Conservation (phyloP, 768 basidiomycete species). For the Boletus pseudopeckii region DNA sequence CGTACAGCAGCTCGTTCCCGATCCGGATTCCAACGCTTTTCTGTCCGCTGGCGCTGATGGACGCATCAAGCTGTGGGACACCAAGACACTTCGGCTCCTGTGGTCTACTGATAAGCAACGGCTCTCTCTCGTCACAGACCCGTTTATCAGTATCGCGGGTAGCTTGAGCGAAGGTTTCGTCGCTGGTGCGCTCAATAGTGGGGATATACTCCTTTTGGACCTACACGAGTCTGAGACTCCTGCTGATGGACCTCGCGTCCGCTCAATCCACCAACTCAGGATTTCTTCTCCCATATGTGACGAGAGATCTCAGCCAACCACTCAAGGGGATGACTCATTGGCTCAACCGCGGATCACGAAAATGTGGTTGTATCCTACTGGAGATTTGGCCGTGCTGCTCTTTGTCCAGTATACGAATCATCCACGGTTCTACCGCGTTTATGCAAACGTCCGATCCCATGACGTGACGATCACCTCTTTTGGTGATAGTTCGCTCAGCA, state of each 20-base stretch:
- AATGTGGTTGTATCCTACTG: conserved; percentile 16
- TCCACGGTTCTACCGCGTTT: conserved; percentile 50
- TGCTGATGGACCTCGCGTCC: conserved; percentile 9
- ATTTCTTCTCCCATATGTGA: conserved; percentile 35
- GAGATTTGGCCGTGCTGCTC: conserved; percentile 23
- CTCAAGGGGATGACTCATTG: not conserved
- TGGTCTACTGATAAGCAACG: conserved; percentile 55
- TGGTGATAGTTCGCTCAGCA: conserved; percentile 50
- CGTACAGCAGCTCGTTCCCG: conserved; percentile 57
- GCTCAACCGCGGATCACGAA: conserved; percentile 10
- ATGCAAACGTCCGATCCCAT: conserved; percentile 31
- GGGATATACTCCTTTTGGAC: conserved; percentile 55
- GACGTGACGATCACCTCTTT: conserved; percentile 40
- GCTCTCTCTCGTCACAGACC: conserved; percentile 40
- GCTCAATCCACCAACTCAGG: conserved; percentile 28
- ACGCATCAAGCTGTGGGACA: conserved; percentile 70
- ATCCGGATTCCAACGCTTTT: conserved; percentile 34
- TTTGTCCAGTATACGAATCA: conserved; percentile 52
- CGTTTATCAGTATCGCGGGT: conserved; percentile 49
- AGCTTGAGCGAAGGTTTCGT: conserved; percentile 43
- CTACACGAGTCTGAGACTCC: conserved; percentile 34
- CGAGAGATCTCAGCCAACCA: conserved; percentile 6
- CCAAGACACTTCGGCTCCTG: conserved; percentile 47
- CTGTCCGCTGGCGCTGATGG: conserved; percentile 63
- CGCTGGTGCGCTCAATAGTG: conserved; percentile 51